A percentile compares a stretch with the other conserved stretches of the same genome.
Evolutionary conservation across 2,329 filamentous ascomycete genomes (phyloP).

Genomic region (Monosporascus sp.): DNA sequence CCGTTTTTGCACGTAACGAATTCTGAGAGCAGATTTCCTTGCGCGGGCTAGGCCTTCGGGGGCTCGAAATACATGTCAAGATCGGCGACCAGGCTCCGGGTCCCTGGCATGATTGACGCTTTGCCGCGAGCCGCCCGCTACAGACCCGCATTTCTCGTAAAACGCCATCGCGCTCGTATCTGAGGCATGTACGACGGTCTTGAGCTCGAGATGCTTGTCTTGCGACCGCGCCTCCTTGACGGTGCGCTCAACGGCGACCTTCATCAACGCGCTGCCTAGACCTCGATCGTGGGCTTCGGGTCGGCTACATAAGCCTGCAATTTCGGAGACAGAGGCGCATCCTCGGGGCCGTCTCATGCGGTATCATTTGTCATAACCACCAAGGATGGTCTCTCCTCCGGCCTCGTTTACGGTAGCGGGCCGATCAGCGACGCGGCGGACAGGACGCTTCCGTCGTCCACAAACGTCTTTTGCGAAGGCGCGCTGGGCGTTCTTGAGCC

Average conservation of each 20-base stretch:
- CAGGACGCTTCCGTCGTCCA: constrained; percentile 18
- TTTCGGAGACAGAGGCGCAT: constrained; percentile 19
- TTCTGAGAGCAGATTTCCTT: too few species aligned
- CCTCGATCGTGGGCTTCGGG: constrained; percentile 31
- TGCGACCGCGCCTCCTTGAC: constrained; percentile 14
- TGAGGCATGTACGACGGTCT: constrained; percentile 28
- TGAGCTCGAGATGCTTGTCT: constrained; percentile 18
- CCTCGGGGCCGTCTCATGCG: constrained; percentile 1
- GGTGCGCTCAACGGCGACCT: constrained; percentile 21
- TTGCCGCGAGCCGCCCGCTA: constrained; percentile 9
- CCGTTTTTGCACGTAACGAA: too few species aligned
- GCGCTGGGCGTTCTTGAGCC: constrained; percentile 31
- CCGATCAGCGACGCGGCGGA: constrained; percentile 28
- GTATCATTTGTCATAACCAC: constrained; percentile 5
- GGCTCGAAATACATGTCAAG: constrained; percentile 17
- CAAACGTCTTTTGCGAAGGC: constrained; percentile 29
- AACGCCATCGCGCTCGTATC: constrained; percentile 28
- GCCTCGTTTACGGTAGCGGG: constrained; percentile 18
- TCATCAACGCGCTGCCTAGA: constrained; percentile 27
- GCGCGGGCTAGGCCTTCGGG: too few species aligned
- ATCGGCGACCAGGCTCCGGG: constrained; percentile 5
- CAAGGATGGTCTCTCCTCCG: constrained; percentile 15
- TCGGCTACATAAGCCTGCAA: constrained; percentile 34
- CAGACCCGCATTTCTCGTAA: constrained; percentile 32
- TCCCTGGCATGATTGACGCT: constrained; percentile 17